Evolutionary conservation across 805 yeast genomes (phyloP), one percentile per base, ranked within the genome.

Genomic region (Myxozyma monticola): DNA sequence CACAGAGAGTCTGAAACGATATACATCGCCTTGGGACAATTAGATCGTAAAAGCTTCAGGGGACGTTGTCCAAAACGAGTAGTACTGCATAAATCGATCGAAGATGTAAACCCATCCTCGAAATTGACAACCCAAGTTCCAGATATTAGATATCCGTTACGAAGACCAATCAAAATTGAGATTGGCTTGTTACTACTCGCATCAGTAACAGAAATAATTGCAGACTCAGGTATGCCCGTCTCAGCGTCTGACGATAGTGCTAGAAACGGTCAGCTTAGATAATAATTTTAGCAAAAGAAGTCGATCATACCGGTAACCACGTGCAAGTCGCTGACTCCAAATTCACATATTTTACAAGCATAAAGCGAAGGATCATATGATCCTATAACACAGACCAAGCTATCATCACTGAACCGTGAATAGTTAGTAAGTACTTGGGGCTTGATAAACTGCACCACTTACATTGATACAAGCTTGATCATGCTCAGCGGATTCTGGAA

Each of bases 61-160:
- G 57, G 57, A 39, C 39, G 21, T 10, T 25, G 21, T 6, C 57
- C 57, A 2, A 52, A 38, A 10, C 45, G 46, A 12, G 37, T 45
- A 7, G 18, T 22, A n/a, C 35, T 41, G 15, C 25, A 33, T 31
- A 18, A 7, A 4, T 18, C 8, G 25, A 35, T 4, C 29, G 29
- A 15, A 28, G 30, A 18, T 20, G n/a, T 36, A n/a, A 25, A 18
- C 24, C 18, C 35, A 2, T 22, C 42, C n/a, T 8, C n/a, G 8
- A 31, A 29, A 25, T 5, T n/a, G 36, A 34, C 17, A 3, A 17
- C 17, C 14, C 41, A 36, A n/a, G 2, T 18, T 10, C 45, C 38
- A 3, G 35, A 35, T 4, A 42, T 10, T 1, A 51, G 29, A 6
- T n/a, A 24, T 2, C 56, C 56, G 28, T 48, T 51, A 9, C 56